Base-by-base conservation (phyloP, 306 rosid genomes). In the Dryas drummondii region DNA sequence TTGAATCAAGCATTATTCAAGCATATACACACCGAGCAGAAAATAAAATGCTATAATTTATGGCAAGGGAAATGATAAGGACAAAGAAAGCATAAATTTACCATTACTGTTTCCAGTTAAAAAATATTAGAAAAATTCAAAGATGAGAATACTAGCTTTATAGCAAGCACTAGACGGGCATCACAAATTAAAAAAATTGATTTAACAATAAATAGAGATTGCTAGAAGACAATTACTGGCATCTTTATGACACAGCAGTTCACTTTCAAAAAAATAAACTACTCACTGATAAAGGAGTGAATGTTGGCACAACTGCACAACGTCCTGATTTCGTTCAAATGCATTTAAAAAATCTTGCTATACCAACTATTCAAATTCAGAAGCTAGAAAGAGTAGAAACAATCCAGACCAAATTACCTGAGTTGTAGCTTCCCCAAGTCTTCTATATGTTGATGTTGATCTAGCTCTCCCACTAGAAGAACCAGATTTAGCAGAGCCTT, bases 341-440 rank as follows among this genome's bases (percentile, higher is more conserved):
- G 67, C 48, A 62, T 13, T 37, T 9, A 19, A 67, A 22, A 10
- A 13, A 67, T 22, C 15, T 27, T 69, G 15, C 46, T 5, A 40
- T 6, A 66, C 4, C 58, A 26, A 42, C 19, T 72, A 66, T 60
- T 27, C 45, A 13, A 68, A 80, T 53, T 77, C 32, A 12, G 70
- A 81, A 73, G 73, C 72, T 42, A 79, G 32, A 44, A 51, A 79
- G 19, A 62, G 19, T 26, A n/a, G 17, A 42, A 59, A 74, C 16
- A 71, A 62, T 71, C 49, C 69, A 44, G 37, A 77, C 10, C 68
- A 69, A 71, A 41, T 37, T 88, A 96, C 99, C 99, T 96, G 88
- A 78, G 88, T 81, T 71, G 45, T 88, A 63, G 84, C 88, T 76
- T 87, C 91, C 70, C 93, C 90, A 49, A 92, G 97, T 78, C 85